These are phyloP conservation scores for Magnolia officinalis DNA, from an alignment of 164 flowering plant genomes.

Conservation along the genomic window DNA sequence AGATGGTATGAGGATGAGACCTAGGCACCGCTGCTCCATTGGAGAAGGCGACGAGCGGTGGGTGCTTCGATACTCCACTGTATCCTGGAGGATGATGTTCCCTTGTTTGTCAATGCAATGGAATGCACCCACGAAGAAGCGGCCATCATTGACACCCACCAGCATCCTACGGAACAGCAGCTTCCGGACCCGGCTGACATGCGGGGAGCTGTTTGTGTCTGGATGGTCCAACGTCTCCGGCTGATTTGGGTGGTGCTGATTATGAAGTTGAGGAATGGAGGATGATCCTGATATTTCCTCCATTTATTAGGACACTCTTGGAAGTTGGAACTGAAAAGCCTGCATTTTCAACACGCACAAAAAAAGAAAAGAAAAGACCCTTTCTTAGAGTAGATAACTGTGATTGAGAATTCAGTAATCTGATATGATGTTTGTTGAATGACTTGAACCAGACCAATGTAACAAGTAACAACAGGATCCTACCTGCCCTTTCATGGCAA, in stretches of 20 bases:
- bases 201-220: not conserved
- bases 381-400: not conserved
- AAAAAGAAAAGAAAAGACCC: too few species aligned
- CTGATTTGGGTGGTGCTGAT: not conserved
- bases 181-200: conserved; percentile 39
- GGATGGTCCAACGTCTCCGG: not conserved
- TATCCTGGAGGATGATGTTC: conserved; percentile 87
- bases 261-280: not conserved
- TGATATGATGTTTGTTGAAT: too few species aligned
- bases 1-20: conserved; percentile 81
- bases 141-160: conserved; percentile 79
- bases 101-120: conserved; percentile 97
- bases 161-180: conserved; percentile 56
- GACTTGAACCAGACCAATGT: too few species aligned
- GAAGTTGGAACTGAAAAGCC: not conserved
- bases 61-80: conserved; percentile 77
- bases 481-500: too few species aligned
- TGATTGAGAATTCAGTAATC: too few species aligned
- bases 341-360: not conserved
- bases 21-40: conserved; percentile 80
- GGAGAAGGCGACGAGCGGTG: conserved; percentile 66
- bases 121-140: conserved; percentile 76
- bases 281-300: not conserved
- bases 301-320: not conserved
- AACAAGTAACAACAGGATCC: too few species aligned